Conservation (phyloP, 1,139 yeast genomes). For the Magnusiomyces suaveolens region DNA sequence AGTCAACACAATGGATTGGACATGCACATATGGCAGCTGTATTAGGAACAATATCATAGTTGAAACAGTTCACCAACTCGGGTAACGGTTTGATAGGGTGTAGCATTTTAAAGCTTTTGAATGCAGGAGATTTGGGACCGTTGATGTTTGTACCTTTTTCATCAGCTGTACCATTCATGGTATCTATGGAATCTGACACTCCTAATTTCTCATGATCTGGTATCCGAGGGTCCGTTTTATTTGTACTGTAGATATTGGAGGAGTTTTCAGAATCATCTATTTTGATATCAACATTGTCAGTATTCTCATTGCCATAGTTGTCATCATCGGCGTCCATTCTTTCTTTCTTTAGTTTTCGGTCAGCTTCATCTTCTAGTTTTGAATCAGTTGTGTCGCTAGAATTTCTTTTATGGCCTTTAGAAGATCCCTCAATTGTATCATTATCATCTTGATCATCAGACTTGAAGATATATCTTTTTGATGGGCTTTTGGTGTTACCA, state of each 20-base stretch:
- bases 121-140: neutral
- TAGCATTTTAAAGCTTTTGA: constrained; percentile 17
- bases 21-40: constrained; percentile 37
- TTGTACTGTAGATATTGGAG: neutral
- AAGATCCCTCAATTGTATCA: neutral
- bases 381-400: neutral
- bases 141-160: neutral
- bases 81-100: constrained; percentile 20
- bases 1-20: constrained; percentile 59
- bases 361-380: neutral
- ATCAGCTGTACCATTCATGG: neutral
- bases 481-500: neutral
- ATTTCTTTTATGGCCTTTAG: neutral
- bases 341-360: neutral
- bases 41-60: constrained; percentile 37
- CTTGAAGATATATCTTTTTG: neutral
- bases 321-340: neutral
- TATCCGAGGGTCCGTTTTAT: neutral
- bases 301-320: neutral
- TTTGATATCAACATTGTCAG: neutral
- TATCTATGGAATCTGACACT: neutral
- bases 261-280: neutral
- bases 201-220: neutral
- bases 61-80: constrained; percentile 15
- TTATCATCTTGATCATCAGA: neutral